Evolutionary conservation across 768 basidiomycete species (phyloP).

Genomic region (Russula dissimulans): DNA sequence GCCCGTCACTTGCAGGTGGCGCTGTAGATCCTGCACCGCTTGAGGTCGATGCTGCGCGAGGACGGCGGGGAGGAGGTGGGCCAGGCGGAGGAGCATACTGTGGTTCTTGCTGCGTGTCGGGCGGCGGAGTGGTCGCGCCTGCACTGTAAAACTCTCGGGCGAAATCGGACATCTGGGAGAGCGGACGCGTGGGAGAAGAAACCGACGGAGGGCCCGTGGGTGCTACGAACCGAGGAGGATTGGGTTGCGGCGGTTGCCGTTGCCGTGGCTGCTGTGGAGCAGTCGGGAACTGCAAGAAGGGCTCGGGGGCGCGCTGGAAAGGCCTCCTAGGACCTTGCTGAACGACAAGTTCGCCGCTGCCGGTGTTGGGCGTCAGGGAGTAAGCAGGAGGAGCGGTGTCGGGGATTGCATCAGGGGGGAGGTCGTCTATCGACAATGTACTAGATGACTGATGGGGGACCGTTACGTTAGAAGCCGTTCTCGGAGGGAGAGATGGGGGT

Average conservation of each 20-base stretch:
- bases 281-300: neutral
- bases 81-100: conserved; percentile 28
- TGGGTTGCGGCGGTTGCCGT: neutral
- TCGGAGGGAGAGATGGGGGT: conserved; percentile 4
- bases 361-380: conserved; percentile 43
- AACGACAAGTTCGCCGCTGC: conserved; percentile 51
- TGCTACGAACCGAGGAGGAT: conserved; percentile 13
- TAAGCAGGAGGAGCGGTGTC: conserved; percentile 69
- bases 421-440: neutral
- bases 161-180: conserved; percentile 40
- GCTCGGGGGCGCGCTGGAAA: conserved; percentile 39
- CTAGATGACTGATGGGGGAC: neutral
- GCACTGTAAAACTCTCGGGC: conserved; percentile 55
- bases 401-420: conserved; percentile 22
- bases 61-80: conserved; percentile 19
- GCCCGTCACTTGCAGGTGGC: conserved; percentile 38
- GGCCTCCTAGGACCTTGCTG: conserved; percentile 56
- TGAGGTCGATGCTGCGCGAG: conserved; percentile 12
- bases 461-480: neutral
- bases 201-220: conserved; percentile 12
- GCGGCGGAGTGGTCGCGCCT: conserved; percentile 25
- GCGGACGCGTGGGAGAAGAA: neutral
- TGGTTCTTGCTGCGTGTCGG: neutral
- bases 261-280: neutral
- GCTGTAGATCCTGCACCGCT: conserved; percentile 1